Evolutionary conservation across 805 yeast species (phyloP), one percentile per base, ranked within the genome.

Genomic region (Groenewaldozyma salmanticensis): DNA sequence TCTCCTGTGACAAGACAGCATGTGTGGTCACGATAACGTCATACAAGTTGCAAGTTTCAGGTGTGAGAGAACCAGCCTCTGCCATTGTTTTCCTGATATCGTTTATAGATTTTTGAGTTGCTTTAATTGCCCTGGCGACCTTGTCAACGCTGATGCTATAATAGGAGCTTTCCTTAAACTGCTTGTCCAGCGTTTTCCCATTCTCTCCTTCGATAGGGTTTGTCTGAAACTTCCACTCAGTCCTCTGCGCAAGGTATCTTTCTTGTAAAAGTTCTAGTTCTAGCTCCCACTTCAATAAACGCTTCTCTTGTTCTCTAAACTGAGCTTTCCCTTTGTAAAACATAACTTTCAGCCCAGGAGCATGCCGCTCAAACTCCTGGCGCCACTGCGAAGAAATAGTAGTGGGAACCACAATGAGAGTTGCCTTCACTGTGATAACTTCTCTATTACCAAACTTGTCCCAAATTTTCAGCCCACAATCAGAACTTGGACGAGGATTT

Each of bases 21-120:
- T 88, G 92, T 0, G 95, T 78, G 0, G 90, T 79, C 22, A 92
- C 67, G 1, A 92, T 84, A 11, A 92, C 71, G 58, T 92, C 98
- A 53, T 71, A 77, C 24, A 68, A 65, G 2, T 73, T 60, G 27
- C 90, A 55, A 27, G 66, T 66, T n/a, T 70, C 66, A 0, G 83
- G 79, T 19, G 79, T 16, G 5, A 52, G 31, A 4, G 49, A 44
- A 1, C 60, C 58, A 9, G 42, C 43, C 21, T 38, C 31, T 5
- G 21, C 4, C 27, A 29, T 38, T 35, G 21, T 38, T 24, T 24
- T 13, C 29, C 13, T 24, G 11, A 24, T 9, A 7, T 24, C 13
- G 29, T 7, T 9, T 9, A 24, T 24, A 7, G 11, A 9, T 13
- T 13, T 7, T 9, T 9, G 29, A 13, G 13, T 13, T 9, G 29